Percentiles rank a stretch among this genome's conserved stretches.
Conservation (phyloP, 371 early-diverging fungal genomes). For the Apophysomyces trapeziformis region DNA sequence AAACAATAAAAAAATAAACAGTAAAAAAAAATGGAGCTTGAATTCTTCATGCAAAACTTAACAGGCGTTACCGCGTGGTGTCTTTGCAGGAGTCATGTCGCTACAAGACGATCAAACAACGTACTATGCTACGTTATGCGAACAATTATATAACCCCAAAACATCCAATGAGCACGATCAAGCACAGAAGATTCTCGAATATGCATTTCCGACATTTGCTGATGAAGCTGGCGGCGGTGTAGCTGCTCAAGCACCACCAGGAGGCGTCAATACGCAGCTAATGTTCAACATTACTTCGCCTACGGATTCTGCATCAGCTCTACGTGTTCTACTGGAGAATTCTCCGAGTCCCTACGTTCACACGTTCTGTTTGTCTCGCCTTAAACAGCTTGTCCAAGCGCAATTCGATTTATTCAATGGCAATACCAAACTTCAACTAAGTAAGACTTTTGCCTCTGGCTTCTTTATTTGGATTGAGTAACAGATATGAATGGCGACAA, state of each 20-base stretch:
- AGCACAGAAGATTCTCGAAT: constrained; percentile 72
- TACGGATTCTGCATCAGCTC: constrained; percentile 64
- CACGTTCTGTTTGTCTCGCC: constrained; percentile 67
- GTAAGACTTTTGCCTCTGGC: constrained; percentile 42
- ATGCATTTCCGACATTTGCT: constrained; percentile 80
- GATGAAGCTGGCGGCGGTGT: constrained; percentile 42
- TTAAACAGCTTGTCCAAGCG: constrained; percentile 67
- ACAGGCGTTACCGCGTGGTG: background rate
- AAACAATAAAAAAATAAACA: background rate
- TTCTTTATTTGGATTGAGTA: background rate
- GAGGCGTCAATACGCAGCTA: constrained; percentile 24
- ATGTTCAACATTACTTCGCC: constrained; percentile 60
- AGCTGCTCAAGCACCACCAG: constrained; percentile 26
- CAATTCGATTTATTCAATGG: constrained; percentile 67
- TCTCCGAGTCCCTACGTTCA: constrained; percentile 70
- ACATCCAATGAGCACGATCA: constrained; percentile 53
- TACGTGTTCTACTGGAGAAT: constrained; percentile 70
- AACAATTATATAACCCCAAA: constrained; percentile 60
- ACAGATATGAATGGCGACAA: background rate
- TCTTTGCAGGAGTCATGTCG: background rate
- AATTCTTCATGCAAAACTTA: constrained; percentile 1
- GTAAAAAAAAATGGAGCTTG: constrained; percentile 3
- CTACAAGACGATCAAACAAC: constrained; percentile 29
- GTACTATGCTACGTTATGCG: constrained; percentile 43
- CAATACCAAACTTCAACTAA: constrained; percentile 64